Evolutionary conservation across 768 basidiomycete species (phyloP).

Genomic region (Leccinum incarnatum): DNA sequence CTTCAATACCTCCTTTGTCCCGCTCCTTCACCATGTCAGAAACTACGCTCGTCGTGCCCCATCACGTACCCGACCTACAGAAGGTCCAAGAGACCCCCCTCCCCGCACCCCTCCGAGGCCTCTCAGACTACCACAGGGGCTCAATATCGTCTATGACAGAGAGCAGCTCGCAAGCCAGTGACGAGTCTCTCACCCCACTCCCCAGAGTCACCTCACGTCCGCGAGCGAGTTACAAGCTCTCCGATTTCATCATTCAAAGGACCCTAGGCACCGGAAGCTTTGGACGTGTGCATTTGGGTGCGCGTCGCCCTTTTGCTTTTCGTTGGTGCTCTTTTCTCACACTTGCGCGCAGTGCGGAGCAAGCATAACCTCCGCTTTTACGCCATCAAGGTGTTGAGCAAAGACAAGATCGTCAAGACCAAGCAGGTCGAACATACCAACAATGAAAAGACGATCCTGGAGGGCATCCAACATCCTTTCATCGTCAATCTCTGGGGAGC

Average conservation of each 20-base stretch:
- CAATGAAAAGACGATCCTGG: slow-evolving; percentile 87
- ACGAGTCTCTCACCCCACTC: slow-evolving; percentile 32
- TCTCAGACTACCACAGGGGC: slow-evolving; percentile 53
- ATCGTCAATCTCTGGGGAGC: slow-evolving; percentile 96
- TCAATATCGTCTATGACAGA: slow-evolving; percentile 66
- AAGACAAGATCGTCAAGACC: slow-evolving; percentile 86
- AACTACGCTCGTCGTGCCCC: neutral
- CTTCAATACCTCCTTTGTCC: slow-evolving; percentile 13
- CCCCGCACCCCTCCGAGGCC: slow-evolving; percentile 24
- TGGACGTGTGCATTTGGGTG: slow-evolving; percentile 91
- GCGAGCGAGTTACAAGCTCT: slow-evolving; percentile 66
- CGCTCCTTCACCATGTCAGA: slow-evolving; percentile 21
- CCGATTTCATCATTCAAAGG: slow-evolving; percentile 77
- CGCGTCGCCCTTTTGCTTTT: neutral
- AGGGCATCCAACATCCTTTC: slow-evolving; percentile 84
- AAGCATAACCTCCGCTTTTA: slow-evolving; percentile 95
- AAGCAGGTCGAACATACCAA: slow-evolving; percentile 99
- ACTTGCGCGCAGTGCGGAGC: slow-evolving; percentile 61
- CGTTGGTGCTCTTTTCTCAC: neutral
- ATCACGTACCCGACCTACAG: neutral
- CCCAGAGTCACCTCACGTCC: slow-evolving; percentile 43
- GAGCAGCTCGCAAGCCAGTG: slow-evolving; percentile 42
- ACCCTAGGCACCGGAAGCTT: slow-evolving; percentile 95
- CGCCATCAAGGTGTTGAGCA: slow-evolving; percentile 92
- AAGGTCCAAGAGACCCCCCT: slow-evolving; percentile 12